phyloP scores from a whole-genome alignment of 495 filamentous ascomycete species.

The Lepidopterella palustris region DNA sequence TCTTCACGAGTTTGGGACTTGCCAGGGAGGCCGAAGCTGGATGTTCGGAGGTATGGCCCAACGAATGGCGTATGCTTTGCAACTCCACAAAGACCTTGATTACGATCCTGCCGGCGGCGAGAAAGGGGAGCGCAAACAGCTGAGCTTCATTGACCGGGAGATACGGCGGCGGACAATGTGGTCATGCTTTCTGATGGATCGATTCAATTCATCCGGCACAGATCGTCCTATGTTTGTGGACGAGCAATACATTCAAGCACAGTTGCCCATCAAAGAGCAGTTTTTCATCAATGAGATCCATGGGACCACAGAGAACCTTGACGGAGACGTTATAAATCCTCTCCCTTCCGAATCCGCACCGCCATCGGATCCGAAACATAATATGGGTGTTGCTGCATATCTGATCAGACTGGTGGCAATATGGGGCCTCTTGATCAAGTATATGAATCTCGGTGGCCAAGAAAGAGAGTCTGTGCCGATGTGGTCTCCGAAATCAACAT shows the following conservation, averaged over 20 bases:
- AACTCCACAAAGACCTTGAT: constrained; percentile 89
- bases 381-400: constrained; percentile 92
- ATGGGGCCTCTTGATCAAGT: constrained; percentile 86
- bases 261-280: constrained; percentile 83
- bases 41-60: constrained; percentile 90
- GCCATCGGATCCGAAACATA: constrained; percentile 62
- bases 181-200: constrained; percentile 95
- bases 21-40: constrained; percentile 94
- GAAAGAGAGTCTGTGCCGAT: constrained; percentile 61
- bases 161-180: constrained; percentile 93
- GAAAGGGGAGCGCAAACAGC: constrained; percentile 55
- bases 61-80: constrained; percentile 92
- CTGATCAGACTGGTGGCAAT: constrained; percentile 79
- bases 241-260: constrained; percentile 81
- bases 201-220: constrained; percentile 93
- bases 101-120: constrained; percentile 64
- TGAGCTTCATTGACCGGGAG: constrained; percentile 89
- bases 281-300: constrained; percentile 88
- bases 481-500: constrained; percentile 76
- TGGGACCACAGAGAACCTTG: constrained; percentile 77
- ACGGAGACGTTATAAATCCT: constrained; percentile 64
- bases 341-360: constrained; percentile 55
- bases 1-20: constrained; percentile 93
- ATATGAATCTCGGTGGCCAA: constrained; percentile 85
- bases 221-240: constrained; percentile 88